Base-by-base conservation (phyloP, 73 alveolate species). In the Paramecium primaurelia region DNA sequence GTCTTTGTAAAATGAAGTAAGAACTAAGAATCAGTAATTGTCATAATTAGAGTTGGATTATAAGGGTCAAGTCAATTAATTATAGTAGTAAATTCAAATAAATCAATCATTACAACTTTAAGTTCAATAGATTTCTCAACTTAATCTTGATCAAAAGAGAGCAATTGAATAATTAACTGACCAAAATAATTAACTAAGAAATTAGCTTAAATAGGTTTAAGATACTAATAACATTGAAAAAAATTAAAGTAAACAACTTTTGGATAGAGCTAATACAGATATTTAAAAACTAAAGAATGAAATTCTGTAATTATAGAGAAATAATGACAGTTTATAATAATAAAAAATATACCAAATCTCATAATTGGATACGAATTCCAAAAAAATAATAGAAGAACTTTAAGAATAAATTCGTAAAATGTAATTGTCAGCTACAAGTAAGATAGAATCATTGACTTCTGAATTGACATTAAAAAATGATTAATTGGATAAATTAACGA, bases 241-340 rank as follows among this genome's bases (percentile, higher is more conserved):
- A 26, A 10, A 64, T 34, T 28, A 64, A 64, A 32, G 42, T 12
- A 64, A 64, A 64, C 16, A 28, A 14, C 28, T 11, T 32, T 32
- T 64, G 20, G 84, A 64, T 12, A 28, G 84, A 12, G 42, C 51
- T 12, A 64, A 64, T 12, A 5, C 22, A 34, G 84, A 64, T 64
- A 34, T 64, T 12, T 10, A 64, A 42, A 64, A 34, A 32, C 11
- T 64, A 28, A 64, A 28, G 47, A 64, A 64, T 64, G 84, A 64
- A 64, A 32, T 64, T 3, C 16, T 64, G 12, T 64, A 28, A 64
- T 64, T 64, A 42, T 12, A 64, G 28, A 28, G 84, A 64, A 64
- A 64, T 64, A 64, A 64, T 64, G 84, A 64, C 84, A 64, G 84
- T 64, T 64, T 64, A 18, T 34, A 64, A 64, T 34, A 64, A 64